Percentiles rank a stretch among this genome's conserved stretches.
Conservation (phyloP, 108 stramenopile genomes). For the Cyclotella kingstonii region DNA sequence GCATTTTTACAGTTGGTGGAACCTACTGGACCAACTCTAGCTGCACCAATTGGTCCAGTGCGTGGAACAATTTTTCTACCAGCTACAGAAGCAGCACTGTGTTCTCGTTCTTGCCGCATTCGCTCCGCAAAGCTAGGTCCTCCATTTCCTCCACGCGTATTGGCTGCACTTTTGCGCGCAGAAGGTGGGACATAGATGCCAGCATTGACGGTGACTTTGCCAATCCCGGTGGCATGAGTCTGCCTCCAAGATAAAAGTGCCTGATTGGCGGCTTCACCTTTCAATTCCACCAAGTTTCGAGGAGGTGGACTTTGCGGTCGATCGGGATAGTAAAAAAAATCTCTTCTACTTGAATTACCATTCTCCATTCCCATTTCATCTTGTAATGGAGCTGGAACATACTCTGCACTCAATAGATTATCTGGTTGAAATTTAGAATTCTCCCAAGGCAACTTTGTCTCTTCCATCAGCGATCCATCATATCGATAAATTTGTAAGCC, state of each 20-base stretch:
- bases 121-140: constrained; percentile 76
- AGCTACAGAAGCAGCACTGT: constrained; percentile 49
- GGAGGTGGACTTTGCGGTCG: constrained; percentile 80
- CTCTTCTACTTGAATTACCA: too few relatives aligned
- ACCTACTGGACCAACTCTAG: constrained; percentile 54
- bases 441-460: constrained; percentile 62
- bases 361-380: neutral
- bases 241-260: constrained; percentile 30
- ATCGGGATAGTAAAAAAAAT: constrained; percentile 72
- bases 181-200: constrained; percentile 78
- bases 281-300: constrained; percentile 39
- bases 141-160: constrained; percentile 24
- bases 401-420: constrained; percentile 62
- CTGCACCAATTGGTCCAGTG: constrained; percentile 36
- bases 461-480: constrained; percentile 68
- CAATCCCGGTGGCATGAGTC: constrained; percentile 12
- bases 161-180: constrained; percentile 39
- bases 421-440: constrained; percentile 72
- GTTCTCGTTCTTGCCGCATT: constrained; percentile 80
- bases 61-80: constrained; percentile 43
- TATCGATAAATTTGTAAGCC: constrained; percentile 84
- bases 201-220: constrained; percentile 15
- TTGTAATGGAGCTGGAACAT: constrained; percentile 54
- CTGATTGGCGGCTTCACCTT: constrained; percentile 36
- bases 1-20: constrained; percentile 77